phyloP scores from a whole-genome alignment of 2,329 filamentous ascomycete genomes.

The Paramyrothecium sp. region DNA sequence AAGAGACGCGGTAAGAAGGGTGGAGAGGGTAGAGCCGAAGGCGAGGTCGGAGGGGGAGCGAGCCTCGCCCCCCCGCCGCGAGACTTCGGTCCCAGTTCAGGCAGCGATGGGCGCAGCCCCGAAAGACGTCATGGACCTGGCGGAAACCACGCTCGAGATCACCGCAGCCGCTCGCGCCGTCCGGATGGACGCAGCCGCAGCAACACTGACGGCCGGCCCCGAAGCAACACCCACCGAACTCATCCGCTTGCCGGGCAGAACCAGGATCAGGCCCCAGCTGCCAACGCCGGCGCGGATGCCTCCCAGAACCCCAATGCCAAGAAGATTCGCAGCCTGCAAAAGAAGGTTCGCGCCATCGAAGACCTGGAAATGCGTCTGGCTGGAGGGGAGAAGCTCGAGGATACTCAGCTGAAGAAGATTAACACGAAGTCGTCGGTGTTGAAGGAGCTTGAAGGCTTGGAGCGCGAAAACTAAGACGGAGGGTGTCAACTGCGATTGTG shows the following conservation, averaged over 20 bases:
- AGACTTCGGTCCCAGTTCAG: slow-evolving; percentile 33
- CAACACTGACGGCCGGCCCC: slow-evolving; percentile 37
- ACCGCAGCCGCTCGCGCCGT: slow-evolving; percentile 55
- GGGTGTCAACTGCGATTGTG: not conserved
- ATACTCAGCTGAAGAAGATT: slow-evolving; percentile 99
- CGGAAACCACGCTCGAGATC: slow-evolving; percentile 18
- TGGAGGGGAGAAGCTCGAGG: slow-evolving; percentile 92
- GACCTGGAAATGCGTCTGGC: slow-evolving; percentile 97
- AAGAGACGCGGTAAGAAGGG: slow-evolving; percentile 95
- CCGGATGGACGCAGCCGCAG: slow-evolving; percentile 49
- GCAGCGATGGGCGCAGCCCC: slow-evolving; percentile 60
- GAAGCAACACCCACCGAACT: slow-evolving; percentile 48
- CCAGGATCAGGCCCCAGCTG: slow-evolving; percentile 15
- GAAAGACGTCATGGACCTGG: slow-evolving; percentile 56
- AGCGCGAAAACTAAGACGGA: slow-evolving; percentile 22
- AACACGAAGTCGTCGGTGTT: slow-evolving; percentile 80
- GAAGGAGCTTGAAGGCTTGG: slow-evolving; percentile 71
- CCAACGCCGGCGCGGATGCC: slow-evolving; percentile 44
- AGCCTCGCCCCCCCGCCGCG: slow-evolving; percentile 46
- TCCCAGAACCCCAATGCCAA: slow-evolving; percentile 76
- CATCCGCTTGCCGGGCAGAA: slow-evolving; percentile 18
- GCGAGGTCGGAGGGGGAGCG: slow-evolving; percentile 43
- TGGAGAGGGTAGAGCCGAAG: slow-evolving; percentile 57
- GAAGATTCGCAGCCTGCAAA: slow-evolving; percentile 89
- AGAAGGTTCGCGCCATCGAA: slow-evolving; percentile 97